Evolutionary conservation across 495 filamentous ascomycete genomes (phyloP).

Genomic region (Podospora pseudocomata): DNA sequence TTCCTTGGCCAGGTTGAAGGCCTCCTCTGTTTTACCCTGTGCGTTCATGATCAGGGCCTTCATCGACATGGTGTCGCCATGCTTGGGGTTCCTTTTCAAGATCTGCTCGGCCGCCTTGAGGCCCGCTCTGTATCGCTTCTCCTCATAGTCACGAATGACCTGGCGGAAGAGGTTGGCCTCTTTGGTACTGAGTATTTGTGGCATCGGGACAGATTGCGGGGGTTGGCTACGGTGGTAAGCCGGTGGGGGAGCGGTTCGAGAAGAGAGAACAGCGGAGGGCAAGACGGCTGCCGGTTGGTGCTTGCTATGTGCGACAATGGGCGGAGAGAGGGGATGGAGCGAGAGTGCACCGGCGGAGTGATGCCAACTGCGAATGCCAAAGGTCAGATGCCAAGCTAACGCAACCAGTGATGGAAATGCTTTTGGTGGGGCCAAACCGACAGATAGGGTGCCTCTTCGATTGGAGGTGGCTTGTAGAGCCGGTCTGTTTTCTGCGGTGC

Average conservation of each 20-base stretch:
- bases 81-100: constrained; percentile 85
- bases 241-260: constrained; percentile 3
- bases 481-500: neutral
- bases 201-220: constrained; percentile 49
- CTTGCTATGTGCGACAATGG: neutral
- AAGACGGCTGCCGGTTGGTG: neutral
- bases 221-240: constrained; percentile 10
- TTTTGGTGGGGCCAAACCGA: neutral
- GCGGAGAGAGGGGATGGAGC: neutral
- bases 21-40: constrained; percentile 85
- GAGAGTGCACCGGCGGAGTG: neutral
- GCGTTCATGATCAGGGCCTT: constrained; percentile 95
- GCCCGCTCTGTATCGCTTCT: constrained; percentile 98
- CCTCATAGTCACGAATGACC: constrained; percentile 91
- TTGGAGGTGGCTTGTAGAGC: neutral
- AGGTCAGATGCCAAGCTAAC: neutral
- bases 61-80: constrained; percentile 98
- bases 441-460: neutral
- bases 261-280: neutral
- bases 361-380: neutral
- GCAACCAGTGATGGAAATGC: neutral
- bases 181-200: constrained; percentile 81
- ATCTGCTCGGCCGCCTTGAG: constrained; percentile 93
- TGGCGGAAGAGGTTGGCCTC: constrained; percentile 90
- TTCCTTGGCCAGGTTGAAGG: constrained; percentile 85